These are phyloP conservation scores for Rhododendron kiyosumense DNA, from an alignment of 148 eudicot species.

Conservation along the genomic window DNA sequence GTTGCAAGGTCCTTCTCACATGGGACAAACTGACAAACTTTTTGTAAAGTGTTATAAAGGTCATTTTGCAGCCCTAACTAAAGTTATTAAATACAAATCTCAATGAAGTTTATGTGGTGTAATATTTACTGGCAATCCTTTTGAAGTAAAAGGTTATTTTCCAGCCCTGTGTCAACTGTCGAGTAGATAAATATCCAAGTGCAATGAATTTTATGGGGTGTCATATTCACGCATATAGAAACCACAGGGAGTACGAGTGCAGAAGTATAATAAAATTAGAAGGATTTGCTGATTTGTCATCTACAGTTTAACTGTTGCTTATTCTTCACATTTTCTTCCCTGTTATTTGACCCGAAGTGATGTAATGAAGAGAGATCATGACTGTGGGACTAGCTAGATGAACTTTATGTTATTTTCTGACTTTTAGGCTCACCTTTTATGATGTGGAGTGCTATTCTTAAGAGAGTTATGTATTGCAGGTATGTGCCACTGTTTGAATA, in stretches of 20 bases:
- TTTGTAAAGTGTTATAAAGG: neutral
- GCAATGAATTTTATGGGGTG: neutral
- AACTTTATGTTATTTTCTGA: neutral
- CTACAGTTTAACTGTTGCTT: neutral
- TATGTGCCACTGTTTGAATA: conserved; percentile 84
- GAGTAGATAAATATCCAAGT: neutral
- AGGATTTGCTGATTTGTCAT: neutral
- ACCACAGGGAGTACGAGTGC: neutral
- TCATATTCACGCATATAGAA: neutral
- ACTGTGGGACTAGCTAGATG: neutral
- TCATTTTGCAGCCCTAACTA: neutral
- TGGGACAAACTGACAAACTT: neutral
- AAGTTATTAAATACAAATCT: neutral
- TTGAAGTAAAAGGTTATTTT: neutral
- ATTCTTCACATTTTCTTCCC: neutral
- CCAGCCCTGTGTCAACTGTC: neutral
- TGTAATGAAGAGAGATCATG: neutral
- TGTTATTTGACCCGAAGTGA: neutral
- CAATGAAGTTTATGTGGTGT: neutral
- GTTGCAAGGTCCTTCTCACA: neutral
- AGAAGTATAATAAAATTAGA: neutral
- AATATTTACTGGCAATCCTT: neutral
- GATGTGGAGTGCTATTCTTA: neutral
- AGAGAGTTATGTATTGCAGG: conserved; percentile 32
- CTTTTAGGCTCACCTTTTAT: neutral